A percentile compares a stretch with the other conserved stretches of the same genome.
Conservation (phyloP, 2,329 filamentous ascomycete species). For the Diaporthe vaccinii region DNA sequence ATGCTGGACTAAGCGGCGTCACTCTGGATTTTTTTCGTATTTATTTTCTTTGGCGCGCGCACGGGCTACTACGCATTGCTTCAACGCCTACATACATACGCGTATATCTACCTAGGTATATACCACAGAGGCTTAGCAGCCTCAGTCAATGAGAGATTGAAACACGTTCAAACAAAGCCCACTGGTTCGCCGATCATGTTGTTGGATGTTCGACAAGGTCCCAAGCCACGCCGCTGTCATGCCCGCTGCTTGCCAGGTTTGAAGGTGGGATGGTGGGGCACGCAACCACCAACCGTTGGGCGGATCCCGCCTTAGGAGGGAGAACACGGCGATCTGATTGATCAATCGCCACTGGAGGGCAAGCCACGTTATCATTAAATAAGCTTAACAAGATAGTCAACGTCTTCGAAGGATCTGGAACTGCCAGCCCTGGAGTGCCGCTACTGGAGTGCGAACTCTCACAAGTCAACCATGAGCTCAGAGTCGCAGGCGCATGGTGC, state of each 20-base stretch:
- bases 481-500: not conserved
- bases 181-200: not conserved
- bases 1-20: slow-evolving; percentile 20
- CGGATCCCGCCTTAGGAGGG: not conserved
- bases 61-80: not conserved
- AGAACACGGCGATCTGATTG: slow-evolving; percentile 15
- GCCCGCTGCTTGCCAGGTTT: not conserved
- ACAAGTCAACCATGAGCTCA: not conserved
- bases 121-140: not conserved
- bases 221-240: too few relatives aligned
- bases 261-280: slow-evolving; percentile 19
- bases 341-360: not conserved
- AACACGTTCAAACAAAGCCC: not conserved
- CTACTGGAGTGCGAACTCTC: not conserved
- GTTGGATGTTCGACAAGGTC: not conserved
- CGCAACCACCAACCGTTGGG: not conserved
- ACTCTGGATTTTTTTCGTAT: not conserved
- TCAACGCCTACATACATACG: not conserved
- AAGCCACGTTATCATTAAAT: not conserved
- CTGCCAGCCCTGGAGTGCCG: not conserved
- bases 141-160: not conserved
- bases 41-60: not conserved
- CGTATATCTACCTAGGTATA: not conserved
- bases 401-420: not conserved
- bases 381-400: not conserved